Evolutionary conservation across 208 protist species (phyloP), one percentile per base, ranked within the genome.

Genomic region (Leishmania mexicana): DNA sequence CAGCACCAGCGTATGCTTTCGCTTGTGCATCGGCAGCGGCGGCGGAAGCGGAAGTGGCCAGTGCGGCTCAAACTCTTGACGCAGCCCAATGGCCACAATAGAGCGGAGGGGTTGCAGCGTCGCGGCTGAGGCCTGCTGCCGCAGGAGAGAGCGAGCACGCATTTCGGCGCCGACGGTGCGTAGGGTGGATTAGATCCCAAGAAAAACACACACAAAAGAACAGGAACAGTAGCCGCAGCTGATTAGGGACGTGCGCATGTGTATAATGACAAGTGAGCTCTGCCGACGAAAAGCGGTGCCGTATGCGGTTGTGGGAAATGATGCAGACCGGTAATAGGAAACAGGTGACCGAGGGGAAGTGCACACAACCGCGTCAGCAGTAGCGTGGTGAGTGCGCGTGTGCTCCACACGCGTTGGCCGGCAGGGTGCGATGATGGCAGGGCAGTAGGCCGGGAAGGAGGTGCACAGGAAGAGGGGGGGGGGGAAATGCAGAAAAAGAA

Each of bases 1-100:
- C 17, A 97, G 84, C 45, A 97, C 88, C n/a, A 97, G 82, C 54
- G 93, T 96, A 72, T 91, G 89, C 78, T 94, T 95, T 19, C 86
- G 78, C 24, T 19, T 76, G 72, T 90, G 68, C 42, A 62, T 47
- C 28, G 84, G 88, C 57, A 91, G 86, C 57, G 88, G 90, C 3
- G 75, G 62, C 2, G 92, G 94, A 60, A 97, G 90, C 19, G 94
- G 93, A 15, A 97, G 76, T 57, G 92, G 88, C 92, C 94, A 97
- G 24, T 86, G 71, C 19, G 93, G 88, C 38, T 87, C 80, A 58
- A 91, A 88, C 53, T 95, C 90, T 40, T 81, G 79, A 45, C 81
- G 85, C 17, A 94, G 78, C 3, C 91, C 93, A 72, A 88, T 71
- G 35, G 90, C 89, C 11, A 89, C 77, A 45, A 94, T 81, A n/a